Percentiles rank a stretch among this genome's conserved stretches.
Conservation (phyloP, 1,284 basidiomycete genomes). For the Papiliotrema fonsecae region DNA sequence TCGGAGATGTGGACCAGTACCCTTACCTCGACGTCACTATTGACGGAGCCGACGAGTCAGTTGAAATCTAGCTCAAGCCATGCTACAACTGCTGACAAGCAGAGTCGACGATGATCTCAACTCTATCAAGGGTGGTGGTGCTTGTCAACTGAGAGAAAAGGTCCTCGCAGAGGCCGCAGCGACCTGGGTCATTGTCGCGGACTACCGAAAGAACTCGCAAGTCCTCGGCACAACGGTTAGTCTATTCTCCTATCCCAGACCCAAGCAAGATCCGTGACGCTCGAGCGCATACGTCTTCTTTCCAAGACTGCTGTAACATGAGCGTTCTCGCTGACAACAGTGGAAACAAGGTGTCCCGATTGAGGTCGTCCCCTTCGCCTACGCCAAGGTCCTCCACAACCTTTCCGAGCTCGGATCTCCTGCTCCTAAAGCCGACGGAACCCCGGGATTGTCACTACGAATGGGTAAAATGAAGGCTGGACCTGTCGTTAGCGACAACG, state of each 20-base stretch:
- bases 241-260: no score
- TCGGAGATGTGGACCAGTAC: conserved; percentile 92
- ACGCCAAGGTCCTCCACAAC: conserved; percentile 71
- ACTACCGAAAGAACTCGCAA: conserved; percentile 86
- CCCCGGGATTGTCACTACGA: conserved; percentile 61
- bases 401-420: conserved; percentile 55
- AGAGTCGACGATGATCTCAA: conserved; percentile 86
- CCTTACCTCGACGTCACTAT: conserved; percentile 89
- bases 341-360: conserved; percentile 88
- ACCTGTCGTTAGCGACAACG: conserved; percentile 93
- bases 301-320: not conserved
- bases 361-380: conserved; percentile 95
- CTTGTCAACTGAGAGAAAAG: conserved; percentile 95
- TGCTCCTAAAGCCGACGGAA: conserved; percentile 26
- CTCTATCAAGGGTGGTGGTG: conserved; percentile 96
- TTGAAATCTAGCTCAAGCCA: conserved; percentile 10
- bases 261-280: no score
- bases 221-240: conserved; percentile 76
- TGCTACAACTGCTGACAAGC: conserved; percentile 4
- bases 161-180: conserved; percentile 94
- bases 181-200: conserved; percentile 92
- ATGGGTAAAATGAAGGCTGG: conserved; percentile 66
- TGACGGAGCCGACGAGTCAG: conserved; percentile 94
- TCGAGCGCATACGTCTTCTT: no score
- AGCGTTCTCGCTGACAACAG: conserved; percentile 48